Conservation (phyloP, 768 basidiomycete species). For the Tubosaeta brunneosetosa region DNA sequence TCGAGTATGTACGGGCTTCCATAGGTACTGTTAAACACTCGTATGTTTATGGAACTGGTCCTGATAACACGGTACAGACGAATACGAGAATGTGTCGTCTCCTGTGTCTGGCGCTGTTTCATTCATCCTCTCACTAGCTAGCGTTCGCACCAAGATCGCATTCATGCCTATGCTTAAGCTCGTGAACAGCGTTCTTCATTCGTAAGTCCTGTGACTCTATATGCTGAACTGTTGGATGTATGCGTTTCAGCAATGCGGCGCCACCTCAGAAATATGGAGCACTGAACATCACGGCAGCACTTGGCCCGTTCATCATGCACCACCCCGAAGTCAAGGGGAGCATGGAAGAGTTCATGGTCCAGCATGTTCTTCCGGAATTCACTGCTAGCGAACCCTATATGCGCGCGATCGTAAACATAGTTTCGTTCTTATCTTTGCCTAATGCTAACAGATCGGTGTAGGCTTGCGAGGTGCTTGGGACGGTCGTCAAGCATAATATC, state of each 20-base stretch:
- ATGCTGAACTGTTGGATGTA: neutral
- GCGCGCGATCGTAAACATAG: constrained; percentile 62
- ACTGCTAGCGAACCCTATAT: constrained; percentile 63
- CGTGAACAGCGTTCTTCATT: constrained; percentile 67
- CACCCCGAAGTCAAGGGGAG: constrained; percentile 74
- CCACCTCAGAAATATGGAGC: constrained; percentile 77
- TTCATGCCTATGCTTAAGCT: constrained; percentile 78
- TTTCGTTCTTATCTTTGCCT: neutral
- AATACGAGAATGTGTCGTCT: constrained; percentile 73
- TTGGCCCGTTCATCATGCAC: constrained; percentile 77
- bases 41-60: neutral
- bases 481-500: constrained; percentile 65
- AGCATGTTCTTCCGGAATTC: constrained; percentile 74
- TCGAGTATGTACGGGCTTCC: constrained; percentile 74
- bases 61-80: constrained; percentile 47
- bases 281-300: constrained; percentile 72
- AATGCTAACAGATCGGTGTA: constrained; percentile 21
- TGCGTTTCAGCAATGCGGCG: constrained; percentile 38
- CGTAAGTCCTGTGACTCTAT: constrained; percentile 38
- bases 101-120: constrained; percentile 76
- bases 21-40: constrained; percentile 48
- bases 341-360: constrained; percentile 74
- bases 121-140: constrained; percentile 74
- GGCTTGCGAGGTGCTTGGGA: constrained; percentile 81
- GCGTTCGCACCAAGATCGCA: constrained; percentile 74